A percentile compares a stretch with the other conserved stretches of the same genome.
Evolutionary conservation across 2,329 filamentous ascomycete species (phyloP).

Genomic region (Alternaria atra): DNA sequence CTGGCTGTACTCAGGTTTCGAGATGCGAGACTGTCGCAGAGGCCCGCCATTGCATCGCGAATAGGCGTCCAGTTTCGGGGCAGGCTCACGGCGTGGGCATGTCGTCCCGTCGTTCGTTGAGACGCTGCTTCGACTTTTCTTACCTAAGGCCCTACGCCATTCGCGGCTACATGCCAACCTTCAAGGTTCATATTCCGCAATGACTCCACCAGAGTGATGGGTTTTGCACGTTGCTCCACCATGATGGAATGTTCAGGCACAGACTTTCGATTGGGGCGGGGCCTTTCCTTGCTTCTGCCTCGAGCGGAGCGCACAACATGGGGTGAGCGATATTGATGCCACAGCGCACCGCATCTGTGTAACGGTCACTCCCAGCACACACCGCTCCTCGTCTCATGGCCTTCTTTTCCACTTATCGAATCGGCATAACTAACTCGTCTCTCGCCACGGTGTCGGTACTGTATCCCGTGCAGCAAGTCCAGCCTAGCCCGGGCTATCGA

Average conservation of each 20-base stretch:
- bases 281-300: constrained; percentile 17
- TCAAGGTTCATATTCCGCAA: constrained; percentile 1
- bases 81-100: constrained; percentile 5
- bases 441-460: constrained; percentile 34
- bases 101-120: constrained; percentile 15
- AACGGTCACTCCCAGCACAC: constrained; percentile 36
- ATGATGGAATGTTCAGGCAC: constrained; percentile 31
- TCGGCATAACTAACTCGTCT: background rate
- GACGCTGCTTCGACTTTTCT: constrained; percentile 12
- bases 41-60: background rate
- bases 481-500: background rate
- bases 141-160: constrained; percentile 19
- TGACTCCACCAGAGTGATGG: constrained; percentile 21
- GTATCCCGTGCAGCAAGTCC: background rate
- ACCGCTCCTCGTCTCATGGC: constrained; percentile 38
- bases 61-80: constrained; percentile 14
- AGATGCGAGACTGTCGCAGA: background rate
- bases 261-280: constrained; percentile 21
- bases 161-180: constrained; percentile 19
- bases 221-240: constrained; percentile 31
- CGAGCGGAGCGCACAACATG: constrained; percentile 30
- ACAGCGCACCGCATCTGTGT: constrained; percentile 40
- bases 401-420: background rate
- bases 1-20: background rate
- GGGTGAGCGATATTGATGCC: constrained; percentile 40